Evolutionary conservation across 345 rosid species (phyloP), one percentile per base, ranked within the genome.

Genomic region (Heritiera littoralis): DNA sequence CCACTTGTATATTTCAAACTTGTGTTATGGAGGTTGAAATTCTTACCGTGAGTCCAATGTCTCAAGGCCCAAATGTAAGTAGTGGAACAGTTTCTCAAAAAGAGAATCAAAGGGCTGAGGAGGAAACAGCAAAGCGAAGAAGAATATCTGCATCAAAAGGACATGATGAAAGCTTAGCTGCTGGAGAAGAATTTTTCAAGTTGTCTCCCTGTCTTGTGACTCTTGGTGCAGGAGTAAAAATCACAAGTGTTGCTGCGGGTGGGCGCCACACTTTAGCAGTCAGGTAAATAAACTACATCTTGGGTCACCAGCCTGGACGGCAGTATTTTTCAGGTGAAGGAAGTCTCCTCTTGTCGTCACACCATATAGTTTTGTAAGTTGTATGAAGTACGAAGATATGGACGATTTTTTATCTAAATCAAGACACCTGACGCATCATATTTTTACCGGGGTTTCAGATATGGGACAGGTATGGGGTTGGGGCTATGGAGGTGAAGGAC

Each of bases 401-500:
- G 89, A 88, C 78, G 88, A 83, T 85, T 89, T 85, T 87, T 89
- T 75, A 89, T 85, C 85, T 86, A 86, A 81, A 84, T 81, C 87
- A 81, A 84, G 87, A 84, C 83, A 77, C 84, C 83, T 87, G 86
- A 84, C 84, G 84, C 84, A 82, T 88, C 89, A 80, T 90, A 78
- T 85, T 87, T 86, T 88, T 90, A 79, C 87, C 83, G 68, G 86
- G 86, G 96, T 89, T 93, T 86, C 94, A 93, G 93, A 90, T 92
- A 69, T 88, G 81, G 98, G 97, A 81, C 97, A 93, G 90, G 93
- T 93, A 28, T 93, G 95, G 97, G 97, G 93, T 85, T 92, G 97
- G 98, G 98, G 97, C 86, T 92, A 92, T 84, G 97, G 97, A 84
- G 98, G 97, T 18, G 97, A 94, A 86, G 97, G 98, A 75, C 97